Percentiles rank a stretch among this genome's conserved stretches.
These are phyloP conservation scores for Termitomyces bulborhizus DNA, from an alignment of 768 basidiomycete species.

Conservation along the genomic window DNA sequence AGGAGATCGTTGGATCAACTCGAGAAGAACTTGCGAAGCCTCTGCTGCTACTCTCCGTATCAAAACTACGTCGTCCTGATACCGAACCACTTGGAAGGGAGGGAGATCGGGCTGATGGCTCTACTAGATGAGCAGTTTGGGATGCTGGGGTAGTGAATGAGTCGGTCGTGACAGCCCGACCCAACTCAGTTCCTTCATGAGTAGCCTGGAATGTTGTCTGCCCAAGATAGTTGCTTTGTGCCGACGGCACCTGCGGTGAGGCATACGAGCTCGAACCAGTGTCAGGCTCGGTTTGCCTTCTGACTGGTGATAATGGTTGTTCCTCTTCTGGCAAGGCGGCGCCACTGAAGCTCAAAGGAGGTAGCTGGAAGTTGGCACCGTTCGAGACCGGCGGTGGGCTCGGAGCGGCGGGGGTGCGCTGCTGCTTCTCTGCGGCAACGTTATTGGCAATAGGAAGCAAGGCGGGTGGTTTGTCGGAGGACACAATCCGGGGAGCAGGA, in stretches of 20 bases:
- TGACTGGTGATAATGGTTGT: slow-evolving; percentile 17
- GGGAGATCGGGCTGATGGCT: neutral
- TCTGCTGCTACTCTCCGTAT: slow-evolving; percentile 9
- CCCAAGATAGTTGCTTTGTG: slow-evolving; percentile 3
- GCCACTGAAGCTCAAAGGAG: slow-evolving; percentile 46
- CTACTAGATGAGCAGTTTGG: neutral
- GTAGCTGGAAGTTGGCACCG: slow-evolving; percentile 42
- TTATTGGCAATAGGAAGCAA: slow-evolving; percentile 28
- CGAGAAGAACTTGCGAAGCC: slow-evolving; percentile 5
- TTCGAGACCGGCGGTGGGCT: slow-evolving; percentile 8
- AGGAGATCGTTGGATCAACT: slow-evolving; percentile 3
- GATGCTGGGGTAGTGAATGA: slow-evolving; percentile 5
- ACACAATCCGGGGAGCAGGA: slow-evolving; percentile 7
- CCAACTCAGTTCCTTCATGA: neutral
- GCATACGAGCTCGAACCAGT: neutral
- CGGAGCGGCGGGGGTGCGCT: slow-evolving; percentile 1
- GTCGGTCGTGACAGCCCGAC: slow-evolving; percentile 1
- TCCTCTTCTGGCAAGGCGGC: slow-evolving; percentile 9
- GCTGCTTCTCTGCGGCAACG: neutral
- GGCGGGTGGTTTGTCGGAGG: slow-evolving; percentile 24
- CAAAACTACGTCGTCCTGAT: slow-evolving; percentile 2
- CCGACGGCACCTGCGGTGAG: neutral
- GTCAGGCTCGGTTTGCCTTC: slow-evolving; percentile 12
- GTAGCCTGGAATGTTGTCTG: slow-evolving; percentile 5
- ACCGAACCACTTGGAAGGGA: neutral